Base-by-base conservation (phyloP, 768 basidiomycete genomes). In the Lyophyllum atratum region DNA sequence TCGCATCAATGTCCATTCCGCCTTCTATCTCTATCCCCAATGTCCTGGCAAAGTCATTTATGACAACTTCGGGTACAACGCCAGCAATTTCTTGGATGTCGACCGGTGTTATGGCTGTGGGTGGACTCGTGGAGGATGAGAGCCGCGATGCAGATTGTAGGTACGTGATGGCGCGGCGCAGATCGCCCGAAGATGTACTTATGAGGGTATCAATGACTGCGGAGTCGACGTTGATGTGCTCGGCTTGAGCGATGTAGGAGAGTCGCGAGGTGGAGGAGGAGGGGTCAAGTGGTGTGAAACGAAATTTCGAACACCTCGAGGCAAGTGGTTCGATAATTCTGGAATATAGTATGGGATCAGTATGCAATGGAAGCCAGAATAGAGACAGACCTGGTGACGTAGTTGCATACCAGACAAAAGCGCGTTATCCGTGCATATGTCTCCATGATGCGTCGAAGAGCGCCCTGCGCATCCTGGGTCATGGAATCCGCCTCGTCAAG, bases 391-490 rank as follows among this genome's bases (percentile, higher is more conserved):
- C 97, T 84, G 4, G 97, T 99, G 45, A 99, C 97, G 71, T 98
- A 99, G 77, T 99, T 99, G 77, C 97, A 99, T 17, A 98, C 93
- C 21, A 99, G 79, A 72, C 97, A 99, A 75, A 99, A 99, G 4
- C 97, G 83, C 29, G 97, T 99, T 69, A 98, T 98, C 54, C 90
- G 84, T 17, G 93, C 93, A 66, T 98, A 95, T n/a, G 87, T 95
- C 73, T 99, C 97, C 97, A 99, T 99, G 69, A 98, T 98, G n/a
- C 97, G 85, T 40, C 97, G 82, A 39, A 99, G 78, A 0, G 97
- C 97, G 31, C 90, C 95, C 71, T 99, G 97, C 4, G 97, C 97
- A 68, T 99, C 97, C 74, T 98, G 96, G 5, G 97, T 99, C 97
- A 99, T 99, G 5, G 94, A 96, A 71, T 99, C 97, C 21, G 97